Conservation (phyloP, 2,329 filamentous ascomycete species). For the Byssoonygena ceratinophila region DNA sequence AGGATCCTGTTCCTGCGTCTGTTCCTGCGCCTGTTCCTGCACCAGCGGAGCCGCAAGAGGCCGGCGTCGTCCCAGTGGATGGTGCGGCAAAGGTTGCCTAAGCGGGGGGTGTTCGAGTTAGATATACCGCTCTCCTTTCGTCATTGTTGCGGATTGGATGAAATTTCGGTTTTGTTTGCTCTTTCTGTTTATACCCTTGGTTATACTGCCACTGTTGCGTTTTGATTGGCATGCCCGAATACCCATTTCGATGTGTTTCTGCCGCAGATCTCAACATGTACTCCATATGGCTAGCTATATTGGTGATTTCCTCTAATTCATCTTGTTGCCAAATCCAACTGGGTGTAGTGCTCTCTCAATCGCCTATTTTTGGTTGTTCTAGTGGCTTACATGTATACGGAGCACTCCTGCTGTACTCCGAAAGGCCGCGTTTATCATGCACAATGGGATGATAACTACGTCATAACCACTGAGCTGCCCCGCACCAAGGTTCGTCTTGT, state of each 20-base stretch:
- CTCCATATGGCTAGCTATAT: no score
- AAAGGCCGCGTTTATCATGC: not conserved
- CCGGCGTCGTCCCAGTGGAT: not conserved
- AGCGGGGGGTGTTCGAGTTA: not conserved
- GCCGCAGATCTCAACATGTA: not conserved
- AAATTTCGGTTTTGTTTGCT: not conserved
- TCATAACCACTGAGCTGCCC: not conserved
- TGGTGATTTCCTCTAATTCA: no score
- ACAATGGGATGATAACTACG: not conserved
- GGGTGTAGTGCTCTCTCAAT: no score
- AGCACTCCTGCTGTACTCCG: no score
- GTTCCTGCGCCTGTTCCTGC: not conserved
- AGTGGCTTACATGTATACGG: no score
- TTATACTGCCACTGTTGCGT: not conserved
- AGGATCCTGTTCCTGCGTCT: not conserved
- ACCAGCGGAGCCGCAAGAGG: not conserved
- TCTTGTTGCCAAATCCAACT: no score
- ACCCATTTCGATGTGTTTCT: not conserved
- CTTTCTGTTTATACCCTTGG: not conserved
- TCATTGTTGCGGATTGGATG: not conserved
- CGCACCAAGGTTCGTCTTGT: not conserved
- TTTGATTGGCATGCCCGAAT: not conserved
- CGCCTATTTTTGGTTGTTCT: no score
- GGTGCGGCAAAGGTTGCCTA: not conserved
- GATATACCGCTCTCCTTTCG: not conserved